These are phyloP conservation scores for fission yeast (Schizosaccharomyces pombe) DNA, from an alignment of 805 yeast genomes.

Conservation along the genomic window DNA sequence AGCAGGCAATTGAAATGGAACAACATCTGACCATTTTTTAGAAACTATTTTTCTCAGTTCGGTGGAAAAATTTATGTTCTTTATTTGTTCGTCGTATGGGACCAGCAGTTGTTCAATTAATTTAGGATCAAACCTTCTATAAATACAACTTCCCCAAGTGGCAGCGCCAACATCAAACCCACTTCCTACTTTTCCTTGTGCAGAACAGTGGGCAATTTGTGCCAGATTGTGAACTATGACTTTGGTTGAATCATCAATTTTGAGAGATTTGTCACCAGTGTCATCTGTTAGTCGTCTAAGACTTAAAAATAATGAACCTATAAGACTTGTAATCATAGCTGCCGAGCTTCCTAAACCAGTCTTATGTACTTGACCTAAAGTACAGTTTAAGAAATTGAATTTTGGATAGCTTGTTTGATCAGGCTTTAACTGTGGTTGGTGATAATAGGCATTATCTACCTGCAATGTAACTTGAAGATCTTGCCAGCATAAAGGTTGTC, in stretches of 20 bases:
- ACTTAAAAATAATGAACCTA: slow-evolving; percentile 39
- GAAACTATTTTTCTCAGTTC: slow-evolving; percentile 12
- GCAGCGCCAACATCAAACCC: slow-evolving; percentile 97
- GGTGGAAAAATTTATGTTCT: slow-evolving; percentile 7
- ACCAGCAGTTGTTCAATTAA: neutral
- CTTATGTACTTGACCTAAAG: slow-evolving; percentile 57
- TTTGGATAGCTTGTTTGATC: slow-evolving; percentile 12
- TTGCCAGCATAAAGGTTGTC: slow-evolving; percentile 3
- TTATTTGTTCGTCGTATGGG: slow-evolving; percentile 16
- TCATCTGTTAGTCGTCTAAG: slow-evolving; percentile 1
- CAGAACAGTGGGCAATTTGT: slow-evolving; percentile 76
- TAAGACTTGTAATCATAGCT: slow-evolving; percentile 61
- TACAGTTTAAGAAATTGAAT: slow-evolving; percentile 36
- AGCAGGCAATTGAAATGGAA: slow-evolving; percentile 39
- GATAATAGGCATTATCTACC: slow-evolving; percentile 78
- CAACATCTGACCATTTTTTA: slow-evolving; percentile 14
- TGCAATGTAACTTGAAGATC: slow-evolving; percentile 33
- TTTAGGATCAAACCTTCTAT: slow-evolving; percentile 48
- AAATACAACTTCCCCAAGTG: slow-evolving; percentile 66
- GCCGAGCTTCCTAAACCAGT: slow-evolving; percentile 96
- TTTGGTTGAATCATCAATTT: slow-evolving; percentile 7
- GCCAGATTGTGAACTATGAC: slow-evolving; percentile 52
- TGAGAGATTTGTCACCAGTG: neutral
- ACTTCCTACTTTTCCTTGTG: slow-evolving; percentile 87
- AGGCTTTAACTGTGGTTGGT: slow-evolving; percentile 29